Percentiles rank a stretch among this genome's conserved stretches.
Evolutionary conservation across 495 filamentous ascomycete species (phyloP).

Genomic region (Penicillium taxi): DNA sequence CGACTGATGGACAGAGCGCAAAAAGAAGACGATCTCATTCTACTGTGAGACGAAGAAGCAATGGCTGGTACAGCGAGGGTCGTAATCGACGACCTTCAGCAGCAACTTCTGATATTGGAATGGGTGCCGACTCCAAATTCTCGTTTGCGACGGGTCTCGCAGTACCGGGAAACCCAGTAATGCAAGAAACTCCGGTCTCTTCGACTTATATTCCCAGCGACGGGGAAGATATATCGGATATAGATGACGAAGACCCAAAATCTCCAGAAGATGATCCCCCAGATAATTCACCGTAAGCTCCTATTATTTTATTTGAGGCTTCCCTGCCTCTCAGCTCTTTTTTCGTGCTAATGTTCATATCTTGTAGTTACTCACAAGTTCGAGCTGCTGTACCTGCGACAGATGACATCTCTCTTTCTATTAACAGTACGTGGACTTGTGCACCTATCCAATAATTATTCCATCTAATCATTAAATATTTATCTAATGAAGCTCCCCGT

Average conservation of each 20-base stretch:
- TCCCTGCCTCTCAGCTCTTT: background rate
- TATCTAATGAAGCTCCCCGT: conserved; percentile 46
- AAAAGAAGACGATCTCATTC: conserved; percentile 13
- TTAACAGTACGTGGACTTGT: conserved; percentile 46
- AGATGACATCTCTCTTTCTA: conserved; percentile 65
- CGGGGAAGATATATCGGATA: conserved; percentile 17
- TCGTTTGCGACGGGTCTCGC: conserved; percentile 26
- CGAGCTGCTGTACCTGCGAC: conserved; percentile 67
- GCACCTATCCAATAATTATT: too few relatives aligned
- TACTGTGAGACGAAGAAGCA: conserved; percentile 13
- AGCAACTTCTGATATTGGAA: conserved; percentile 20
- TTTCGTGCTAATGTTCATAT: conserved; percentile 1
- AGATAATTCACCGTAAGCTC: conserved; percentile 23
- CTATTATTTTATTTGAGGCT: too few relatives aligned
- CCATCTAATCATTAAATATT: background rate
- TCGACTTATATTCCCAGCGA: conserved; percentile 17
- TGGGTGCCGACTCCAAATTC: conserved; percentile 24
- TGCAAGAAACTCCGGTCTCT: conserved; percentile 15
- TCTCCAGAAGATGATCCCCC: conserved; percentile 21
- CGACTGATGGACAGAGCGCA: conserved; percentile 5
- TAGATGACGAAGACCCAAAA: conserved; percentile 21
- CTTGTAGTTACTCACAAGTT: conserved; percentile 52
- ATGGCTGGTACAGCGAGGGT: conserved; percentile 7
- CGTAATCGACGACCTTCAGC: conserved; percentile 18
- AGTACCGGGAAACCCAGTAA: conserved; percentile 15